phyloP scores from a whole-genome alignment of 2,329 filamentous ascomycete species.

The Alternaria ethzedia region DNA sequence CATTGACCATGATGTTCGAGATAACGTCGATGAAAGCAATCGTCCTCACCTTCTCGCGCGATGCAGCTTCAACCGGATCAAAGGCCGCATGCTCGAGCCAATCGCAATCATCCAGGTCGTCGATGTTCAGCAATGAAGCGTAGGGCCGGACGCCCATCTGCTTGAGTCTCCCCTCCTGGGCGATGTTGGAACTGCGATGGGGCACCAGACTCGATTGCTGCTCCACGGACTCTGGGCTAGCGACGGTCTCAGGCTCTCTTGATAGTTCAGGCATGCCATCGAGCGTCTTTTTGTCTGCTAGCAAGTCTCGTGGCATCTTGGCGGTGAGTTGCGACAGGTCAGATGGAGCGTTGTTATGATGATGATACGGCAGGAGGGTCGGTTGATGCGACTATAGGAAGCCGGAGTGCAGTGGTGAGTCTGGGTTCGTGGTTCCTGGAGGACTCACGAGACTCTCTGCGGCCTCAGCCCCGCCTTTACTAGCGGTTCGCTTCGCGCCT shows the following conservation, averaged over 20 bases:
- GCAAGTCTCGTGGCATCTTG: conserved; percentile 54
- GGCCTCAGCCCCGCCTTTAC: conserved; percentile 13
- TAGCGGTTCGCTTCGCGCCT: conserved; percentile 15
- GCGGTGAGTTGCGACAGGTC: conserved; percentile 9
- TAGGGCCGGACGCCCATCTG: conserved; percentile 70
- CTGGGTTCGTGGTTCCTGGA: conserved; percentile 25
- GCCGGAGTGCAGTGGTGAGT: conserved; percentile 15
- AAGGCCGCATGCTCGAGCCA: conserved; percentile 65
- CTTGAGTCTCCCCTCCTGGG: conserved; percentile 36
- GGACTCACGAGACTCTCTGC: conserved; percentile 22
- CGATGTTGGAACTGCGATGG: conserved; percentile 29
- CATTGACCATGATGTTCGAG: background rate
- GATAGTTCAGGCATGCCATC: conserved; percentile 48
- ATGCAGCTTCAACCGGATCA: conserved; percentile 63
- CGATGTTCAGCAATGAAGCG: conserved; percentile 72
- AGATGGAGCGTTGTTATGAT: background rate
- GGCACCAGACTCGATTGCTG: conserved; percentile 24
- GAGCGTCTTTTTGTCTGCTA: conserved; percentile 45
- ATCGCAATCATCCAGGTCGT: conserved; percentile 68
- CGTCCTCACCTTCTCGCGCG: conserved; percentile 65
- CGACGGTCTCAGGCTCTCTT: conserved; percentile 36
- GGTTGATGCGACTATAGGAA: conserved; percentile 10
- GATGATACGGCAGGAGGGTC: background rate
- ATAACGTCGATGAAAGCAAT: conserved; percentile 6
- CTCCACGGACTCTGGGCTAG: conserved; percentile 20